Conservation (phyloP, 1,284 basidiomycete genomes). For the Testicularia cyperi region DNA sequence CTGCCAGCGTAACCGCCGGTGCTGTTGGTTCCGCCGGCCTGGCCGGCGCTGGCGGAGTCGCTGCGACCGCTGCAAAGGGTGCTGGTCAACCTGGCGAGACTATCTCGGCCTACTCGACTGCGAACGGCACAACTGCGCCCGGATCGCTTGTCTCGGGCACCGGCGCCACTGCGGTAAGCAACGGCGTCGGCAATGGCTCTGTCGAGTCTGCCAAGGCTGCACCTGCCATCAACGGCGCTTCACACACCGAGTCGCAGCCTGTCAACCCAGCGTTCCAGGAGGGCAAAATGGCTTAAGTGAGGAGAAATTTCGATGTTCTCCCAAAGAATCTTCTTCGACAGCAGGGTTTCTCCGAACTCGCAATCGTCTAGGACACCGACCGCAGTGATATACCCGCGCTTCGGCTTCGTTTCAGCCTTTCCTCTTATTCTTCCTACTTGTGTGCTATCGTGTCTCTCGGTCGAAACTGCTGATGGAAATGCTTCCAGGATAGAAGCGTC, state of each 20-base stretch:
- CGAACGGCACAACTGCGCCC: conserved; percentile 17
- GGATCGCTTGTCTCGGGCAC: background rate
- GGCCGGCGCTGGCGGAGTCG: conserved; percentile 6
- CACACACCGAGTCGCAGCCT: conserved; percentile 19
- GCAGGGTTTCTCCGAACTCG: too few relatives aligned
- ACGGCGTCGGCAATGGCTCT: conserved; percentile 2
- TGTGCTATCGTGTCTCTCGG: too few relatives aligned
- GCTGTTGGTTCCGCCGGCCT: conserved; percentile 9
- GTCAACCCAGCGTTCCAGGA: conserved; percentile 33
- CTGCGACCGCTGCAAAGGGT: conserved; percentile 19
- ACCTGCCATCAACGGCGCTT: conserved; percentile 36
- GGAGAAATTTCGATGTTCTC: too few relatives aligned
- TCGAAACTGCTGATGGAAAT: too few relatives aligned
- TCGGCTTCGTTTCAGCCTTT: too few relatives aligned
- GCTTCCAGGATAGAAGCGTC: too few relatives aligned
- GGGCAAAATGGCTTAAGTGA: conserved; percentile 20
- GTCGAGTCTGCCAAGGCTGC: conserved; percentile 22
- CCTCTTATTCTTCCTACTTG: too few relatives aligned
- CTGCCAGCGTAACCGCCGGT: conserved; percentile 3
- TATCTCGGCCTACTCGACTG: conserved; percentile 22
- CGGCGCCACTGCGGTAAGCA: conserved; percentile 18
- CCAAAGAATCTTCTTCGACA: too few relatives aligned
- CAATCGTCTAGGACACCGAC: too few relatives aligned
- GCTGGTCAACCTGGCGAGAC: conserved; percentile 25
- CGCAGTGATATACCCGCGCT: too few relatives aligned